Conservation (phyloP, 805 yeast genomes). For the Metschnikowia picachoensis region DNA sequence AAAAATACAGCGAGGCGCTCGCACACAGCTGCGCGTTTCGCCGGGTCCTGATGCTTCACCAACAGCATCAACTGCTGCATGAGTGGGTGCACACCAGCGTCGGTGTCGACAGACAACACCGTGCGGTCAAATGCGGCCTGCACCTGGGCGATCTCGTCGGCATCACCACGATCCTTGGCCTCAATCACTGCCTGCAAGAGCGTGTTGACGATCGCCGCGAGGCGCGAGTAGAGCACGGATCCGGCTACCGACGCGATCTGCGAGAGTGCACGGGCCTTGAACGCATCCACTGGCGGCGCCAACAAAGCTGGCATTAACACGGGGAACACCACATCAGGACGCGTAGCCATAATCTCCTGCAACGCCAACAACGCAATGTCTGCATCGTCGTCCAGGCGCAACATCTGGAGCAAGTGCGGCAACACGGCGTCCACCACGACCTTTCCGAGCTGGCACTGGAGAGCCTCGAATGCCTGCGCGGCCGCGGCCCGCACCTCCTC, state of each 20-base stretch:
- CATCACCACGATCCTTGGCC: conserved; percentile 28
- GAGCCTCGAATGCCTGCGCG: conserved; percentile 83
- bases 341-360: conserved; percentile 86
- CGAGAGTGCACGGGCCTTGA: conserved; percentile 84
- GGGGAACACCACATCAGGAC: conserved; percentile 90
- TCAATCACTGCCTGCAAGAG: conserved; percentile 59
- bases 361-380: conserved; percentile 82
- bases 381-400: conserved; percentile 53
- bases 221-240: conserved; percentile 65
- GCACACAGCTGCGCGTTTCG: conserved; percentile 59
- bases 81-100: conserved; percentile 78
- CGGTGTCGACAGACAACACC: conserved; percentile 68
- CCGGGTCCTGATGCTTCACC: conserved; percentile 70
- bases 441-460: conserved; percentile 79
- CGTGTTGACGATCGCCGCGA: conserved; percentile 69
- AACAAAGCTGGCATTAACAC: conserved; percentile 82
- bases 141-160: conserved; percentile 39
- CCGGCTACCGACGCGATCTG: conserved; percentile 91
- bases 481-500: conserved; percentile 83
- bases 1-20: conserved; percentile 72
- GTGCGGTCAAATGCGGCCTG: conserved; percentile 60
- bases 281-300: conserved; percentile 73
- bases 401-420: conserved; percentile 73
- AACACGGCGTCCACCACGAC: conserved; percentile 83
- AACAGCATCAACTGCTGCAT: conserved; percentile 75